Conservation (phyloP, 352 stramenopile genomes). For the Globisporangium takayamanum region DNA sequence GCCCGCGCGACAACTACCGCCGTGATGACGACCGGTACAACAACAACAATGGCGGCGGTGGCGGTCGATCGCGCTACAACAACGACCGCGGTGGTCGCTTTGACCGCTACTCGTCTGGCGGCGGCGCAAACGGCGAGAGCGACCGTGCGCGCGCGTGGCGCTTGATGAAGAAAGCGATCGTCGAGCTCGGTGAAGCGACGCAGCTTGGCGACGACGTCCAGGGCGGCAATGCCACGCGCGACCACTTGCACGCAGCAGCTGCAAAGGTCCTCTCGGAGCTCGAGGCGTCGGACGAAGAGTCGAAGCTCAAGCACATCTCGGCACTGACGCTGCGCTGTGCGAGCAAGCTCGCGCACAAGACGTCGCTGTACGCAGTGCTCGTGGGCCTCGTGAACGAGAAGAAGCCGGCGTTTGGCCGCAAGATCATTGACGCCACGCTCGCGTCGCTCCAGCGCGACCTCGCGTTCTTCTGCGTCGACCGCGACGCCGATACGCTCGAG, state of each 20-base stretch:
- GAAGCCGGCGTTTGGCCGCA: conserved; percentile 43
- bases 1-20: conserved; percentile 17
- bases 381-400: conserved; percentile 63
- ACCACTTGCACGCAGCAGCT: conserved; percentile 39
- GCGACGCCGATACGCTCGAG: conserved; percentile 9
- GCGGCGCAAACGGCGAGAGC: conserved; percentile 33
- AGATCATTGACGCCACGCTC: conserved; percentile 35
- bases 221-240: conserved; percentile 23
- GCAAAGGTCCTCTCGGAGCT: conserved; percentile 44
- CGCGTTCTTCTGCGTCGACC: conserved; percentile 40
- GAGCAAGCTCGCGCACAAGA: conserved; percentile 60
- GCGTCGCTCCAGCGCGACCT: conserved; percentile 46
- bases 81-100: conserved; percentile 20
- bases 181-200: conserved; percentile 54
- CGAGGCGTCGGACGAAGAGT: conserved; percentile 36
- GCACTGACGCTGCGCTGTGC: conserved; percentile 49
- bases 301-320: conserved; percentile 53
- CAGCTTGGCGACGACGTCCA: conserved; percentile 25
- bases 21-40: conserved; percentile 30
- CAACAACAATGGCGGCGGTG: conserved; percentile 5
- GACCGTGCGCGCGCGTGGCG: conserved; percentile 64
- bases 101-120: conserved; percentile 14
- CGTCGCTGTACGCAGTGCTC: conserved; percentile 58
- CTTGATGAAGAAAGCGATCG: conserved; percentile 62
- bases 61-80: conserved; percentile 19